Percentiles rank a stretch among this genome's conserved stretches.
Evolutionary conservation across 2,329 filamentous ascomycete species (phyloP).

Genomic region (Diaporthe destruens): DNA sequence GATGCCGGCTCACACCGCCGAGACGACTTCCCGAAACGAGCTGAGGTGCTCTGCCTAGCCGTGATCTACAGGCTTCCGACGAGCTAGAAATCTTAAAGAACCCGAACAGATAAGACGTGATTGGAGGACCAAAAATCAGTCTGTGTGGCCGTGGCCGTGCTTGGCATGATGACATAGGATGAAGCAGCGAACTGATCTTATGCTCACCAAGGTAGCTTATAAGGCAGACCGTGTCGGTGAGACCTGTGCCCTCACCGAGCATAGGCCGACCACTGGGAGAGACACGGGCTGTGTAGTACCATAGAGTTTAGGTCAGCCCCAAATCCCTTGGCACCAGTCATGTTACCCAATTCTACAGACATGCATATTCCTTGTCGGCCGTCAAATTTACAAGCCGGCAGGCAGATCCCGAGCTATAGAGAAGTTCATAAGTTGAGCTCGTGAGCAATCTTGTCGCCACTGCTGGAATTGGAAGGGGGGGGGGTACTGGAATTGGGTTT

Average conservation of each 20-base stretch:
- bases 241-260: neutral
- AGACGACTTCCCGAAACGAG: constrained; percentile 23
- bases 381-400: neutral
- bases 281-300: neutral
- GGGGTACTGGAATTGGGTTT: neutral
- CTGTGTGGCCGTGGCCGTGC: neutral
- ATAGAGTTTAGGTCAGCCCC: constrained; percentile 1
- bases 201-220: neutral
- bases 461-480: neutral
- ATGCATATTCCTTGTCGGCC: neutral
- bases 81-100: neutral
- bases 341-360: constrained; percentile 1
- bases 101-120: neutral
- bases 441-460: constrained; percentile 9
- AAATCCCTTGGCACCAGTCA: neutral
- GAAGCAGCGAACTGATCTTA: neutral
- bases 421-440: neutral
- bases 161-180: neutral
- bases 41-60: neutral
- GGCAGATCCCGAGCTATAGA: neutral
- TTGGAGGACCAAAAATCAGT: neutral
- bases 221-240: constrained; percentile 12
- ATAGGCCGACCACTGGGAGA: neutral
- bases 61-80: constrained; percentile 16
- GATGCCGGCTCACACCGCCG: neutral